phyloP scores from a whole-genome alignment of 1,284 basidiomycete species.

The Ustilago lituana region DNA sequence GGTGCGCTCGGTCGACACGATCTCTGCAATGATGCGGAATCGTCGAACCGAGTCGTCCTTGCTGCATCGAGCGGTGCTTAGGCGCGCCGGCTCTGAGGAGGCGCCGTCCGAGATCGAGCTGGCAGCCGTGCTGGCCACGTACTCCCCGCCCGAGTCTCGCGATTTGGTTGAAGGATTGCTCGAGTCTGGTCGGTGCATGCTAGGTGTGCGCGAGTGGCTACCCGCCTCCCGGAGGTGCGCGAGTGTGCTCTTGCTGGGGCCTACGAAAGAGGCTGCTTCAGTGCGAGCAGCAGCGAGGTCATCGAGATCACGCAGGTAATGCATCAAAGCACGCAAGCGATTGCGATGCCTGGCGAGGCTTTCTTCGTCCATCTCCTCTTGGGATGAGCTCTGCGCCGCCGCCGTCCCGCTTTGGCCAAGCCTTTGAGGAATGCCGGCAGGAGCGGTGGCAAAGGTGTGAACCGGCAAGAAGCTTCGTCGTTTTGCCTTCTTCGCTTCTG shows the following conservation, averaged over 20 bases:
- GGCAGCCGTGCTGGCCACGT: conserved; percentile 32
- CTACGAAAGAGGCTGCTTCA: conserved; percentile 22
- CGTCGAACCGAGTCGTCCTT: conserved; percentile 66
- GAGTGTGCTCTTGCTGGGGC: conserved; percentile 31
- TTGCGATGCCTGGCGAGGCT: conserved; percentile 71
- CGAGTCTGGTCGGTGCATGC: conserved; percentile 39
- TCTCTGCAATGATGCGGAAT: conserved; percentile 66
- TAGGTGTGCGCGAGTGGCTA: conserved; percentile 25
- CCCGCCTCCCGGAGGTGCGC: conserved; percentile 24
- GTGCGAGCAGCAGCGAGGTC: conserved; percentile 72
- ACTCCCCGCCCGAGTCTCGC: conserved; percentile 33
- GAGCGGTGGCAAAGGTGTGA: conserved; percentile 12
- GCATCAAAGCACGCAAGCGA: conserved; percentile 87
- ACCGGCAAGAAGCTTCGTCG: conserved; percentile 46
- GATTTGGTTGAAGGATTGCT: conserved; percentile 45
- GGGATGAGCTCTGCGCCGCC: neutral
- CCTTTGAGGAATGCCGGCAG: neutral
- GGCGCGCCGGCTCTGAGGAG: conserved; percentile 13
- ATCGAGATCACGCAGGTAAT: conserved; percentile 92
- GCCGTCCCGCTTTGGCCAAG: neutral
- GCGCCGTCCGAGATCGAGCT: conserved; percentile 29
- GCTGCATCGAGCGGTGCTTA: conserved; percentile 30
- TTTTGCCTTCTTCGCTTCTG: conserved; percentile 27
- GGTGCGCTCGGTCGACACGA: conserved; percentile 84
- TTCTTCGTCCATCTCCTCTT: conserved; percentile 34